A percentile compares a stretch with the other conserved stretches of the same genome.
phyloP scores from a whole-genome alignment of 495 filamentous ascomycete genomes.

The Hyaloscypha bicolor region DNA sequence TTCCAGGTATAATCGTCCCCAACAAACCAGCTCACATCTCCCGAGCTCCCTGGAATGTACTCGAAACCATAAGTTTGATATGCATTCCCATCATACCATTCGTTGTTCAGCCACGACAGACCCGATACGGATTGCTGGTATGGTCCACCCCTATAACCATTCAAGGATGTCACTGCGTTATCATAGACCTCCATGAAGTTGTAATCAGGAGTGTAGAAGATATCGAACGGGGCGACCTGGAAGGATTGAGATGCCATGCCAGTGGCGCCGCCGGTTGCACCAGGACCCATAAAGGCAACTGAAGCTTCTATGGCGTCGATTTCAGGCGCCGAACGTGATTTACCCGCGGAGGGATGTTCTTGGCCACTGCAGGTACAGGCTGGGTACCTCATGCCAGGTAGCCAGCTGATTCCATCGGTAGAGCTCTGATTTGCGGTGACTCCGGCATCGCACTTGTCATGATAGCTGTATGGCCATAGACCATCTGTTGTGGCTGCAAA shows the following conservation, averaged over 20 bases:
- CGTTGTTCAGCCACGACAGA: constrained; percentile 70
- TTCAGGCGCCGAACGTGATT: constrained; percentile 71
- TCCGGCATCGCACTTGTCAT: constrained; percentile 70
- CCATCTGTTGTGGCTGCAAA: constrained; percentile 72
- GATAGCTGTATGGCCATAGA: constrained; percentile 81
- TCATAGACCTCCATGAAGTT: constrained; percentile 67
- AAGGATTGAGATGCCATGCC: constrained; percentile 72
- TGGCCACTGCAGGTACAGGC: constrained; percentile 66
- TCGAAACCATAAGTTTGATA: constrained; percentile 77
- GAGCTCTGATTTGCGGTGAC: constrained; percentile 79
- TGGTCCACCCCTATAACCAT: constrained; percentile 66
- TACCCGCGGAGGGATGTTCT: constrained; percentile 73
- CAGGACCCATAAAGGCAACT: constrained; percentile 54
- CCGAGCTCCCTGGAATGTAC: constrained; percentile 64
- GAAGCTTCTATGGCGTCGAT: constrained; percentile 77
- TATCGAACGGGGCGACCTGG: constrained; percentile 76
- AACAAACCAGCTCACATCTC: constrained; percentile 69
- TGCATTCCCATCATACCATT: constrained; percentile 74
- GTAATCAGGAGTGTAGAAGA: constrained; percentile 76
- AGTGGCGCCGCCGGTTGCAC: constrained; percentile 44
- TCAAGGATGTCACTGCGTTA: constrained; percentile 58
- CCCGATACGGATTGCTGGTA: constrained; percentile 76
- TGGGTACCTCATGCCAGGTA: constrained; percentile 76
- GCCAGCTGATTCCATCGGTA: constrained; percentile 64
- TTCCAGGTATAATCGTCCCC: constrained; percentile 68